A percentile compares a stretch with the other conserved stretches of the same genome.
phyloP scores from a whole-genome alignment of 805 yeast species.

The Torulaspora franciscae region DNA sequence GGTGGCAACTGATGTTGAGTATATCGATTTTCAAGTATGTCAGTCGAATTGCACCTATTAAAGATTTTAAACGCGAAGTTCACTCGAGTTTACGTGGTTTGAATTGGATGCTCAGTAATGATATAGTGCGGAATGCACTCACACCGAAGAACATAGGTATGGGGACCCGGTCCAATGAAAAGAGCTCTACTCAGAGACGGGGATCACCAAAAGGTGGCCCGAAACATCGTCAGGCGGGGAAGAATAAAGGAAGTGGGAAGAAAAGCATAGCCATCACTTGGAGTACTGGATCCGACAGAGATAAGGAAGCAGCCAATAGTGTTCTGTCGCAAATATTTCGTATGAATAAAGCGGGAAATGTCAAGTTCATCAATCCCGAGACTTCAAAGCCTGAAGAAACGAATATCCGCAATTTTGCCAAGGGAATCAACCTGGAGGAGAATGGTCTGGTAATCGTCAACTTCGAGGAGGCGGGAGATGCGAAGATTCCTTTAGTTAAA shows the following conservation, averaged over 20 bases:
- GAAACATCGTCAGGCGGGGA: slow-evolving; percentile 1
- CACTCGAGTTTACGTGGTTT: not conserved
- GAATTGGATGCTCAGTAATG: slow-evolving; percentile 17
- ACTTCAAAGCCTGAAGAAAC: slow-evolving; percentile 21
- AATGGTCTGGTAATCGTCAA: slow-evolving; percentile 27
- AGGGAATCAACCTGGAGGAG: slow-evolving; percentile 26
- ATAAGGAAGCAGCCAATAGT: slow-evolving; percentile 28
- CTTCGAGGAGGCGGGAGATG: slow-evolving; percentile 16
- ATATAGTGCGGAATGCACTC: slow-evolving; percentile 18
- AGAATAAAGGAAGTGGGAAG: slow-evolving; percentile 1
- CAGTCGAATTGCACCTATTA: not conserved
- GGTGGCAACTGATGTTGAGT: slow-evolving; percentile 9
- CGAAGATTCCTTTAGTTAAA: slow-evolving; percentile 28
- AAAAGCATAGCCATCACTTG: slow-evolving; percentile 21
- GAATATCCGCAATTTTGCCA: slow-evolving; percentile 24
- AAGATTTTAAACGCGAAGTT: slow-evolving; percentile 3
- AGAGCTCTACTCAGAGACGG: not conserved
- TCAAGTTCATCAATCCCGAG: slow-evolving; percentile 22
- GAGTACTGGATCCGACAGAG: slow-evolving; percentile 32
- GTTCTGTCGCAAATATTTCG: slow-evolving; percentile 20
- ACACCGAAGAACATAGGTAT: slow-evolving; percentile 12
- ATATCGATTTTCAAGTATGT: not conserved
- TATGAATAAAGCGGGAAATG: slow-evolving; percentile 24
- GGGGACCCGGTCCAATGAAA: slow-evolving; percentile 1
- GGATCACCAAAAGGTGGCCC: not conserved